Conservation (phyloP, 129 eudicot species). For the Saposhnikovia divaricata region DNA sequence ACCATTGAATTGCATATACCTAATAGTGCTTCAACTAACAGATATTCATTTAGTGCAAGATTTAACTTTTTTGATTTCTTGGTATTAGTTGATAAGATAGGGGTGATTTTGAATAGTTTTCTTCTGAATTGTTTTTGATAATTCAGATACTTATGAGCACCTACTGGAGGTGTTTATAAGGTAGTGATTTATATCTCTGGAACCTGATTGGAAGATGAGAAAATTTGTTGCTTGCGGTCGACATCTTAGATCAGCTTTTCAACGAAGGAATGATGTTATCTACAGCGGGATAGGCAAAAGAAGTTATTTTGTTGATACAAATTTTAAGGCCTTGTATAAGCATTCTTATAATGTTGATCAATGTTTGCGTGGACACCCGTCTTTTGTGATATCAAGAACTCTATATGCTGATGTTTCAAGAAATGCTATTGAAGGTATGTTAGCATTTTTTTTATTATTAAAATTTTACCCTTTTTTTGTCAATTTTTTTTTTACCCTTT, state of each 20-base stretch:
- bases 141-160: conserved; percentile 12
- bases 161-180: conserved; percentile 16
- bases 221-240: conserved; percentile 26
- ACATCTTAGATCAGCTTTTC: conserved; percentile 25
- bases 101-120: not conserved
- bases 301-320: conserved; percentile 12
- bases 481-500: not conserved
- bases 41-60: not conserved
- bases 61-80: not conserved
- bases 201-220: conserved; percentile 42
- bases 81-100: not conserved
- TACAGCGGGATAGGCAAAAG: conserved; percentile 22
- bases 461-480: not conserved
- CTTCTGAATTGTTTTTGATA: not conserved
- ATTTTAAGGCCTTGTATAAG: conserved; percentile 11
- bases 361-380: conserved; percentile 26
- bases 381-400: conserved; percentile 29
- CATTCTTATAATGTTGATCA: conserved; percentile 15
- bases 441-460: not conserved
- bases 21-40: not conserved
- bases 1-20: not conserved
- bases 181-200: conserved; percentile 20
- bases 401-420: conserved; percentile 40
- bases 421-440: conserved; percentile 36
- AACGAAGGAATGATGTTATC: conserved; percentile 18